Conservation (phyloP, 2,329 filamentous ascomycete species). For the Phyllosticta capitalensis region DNA sequence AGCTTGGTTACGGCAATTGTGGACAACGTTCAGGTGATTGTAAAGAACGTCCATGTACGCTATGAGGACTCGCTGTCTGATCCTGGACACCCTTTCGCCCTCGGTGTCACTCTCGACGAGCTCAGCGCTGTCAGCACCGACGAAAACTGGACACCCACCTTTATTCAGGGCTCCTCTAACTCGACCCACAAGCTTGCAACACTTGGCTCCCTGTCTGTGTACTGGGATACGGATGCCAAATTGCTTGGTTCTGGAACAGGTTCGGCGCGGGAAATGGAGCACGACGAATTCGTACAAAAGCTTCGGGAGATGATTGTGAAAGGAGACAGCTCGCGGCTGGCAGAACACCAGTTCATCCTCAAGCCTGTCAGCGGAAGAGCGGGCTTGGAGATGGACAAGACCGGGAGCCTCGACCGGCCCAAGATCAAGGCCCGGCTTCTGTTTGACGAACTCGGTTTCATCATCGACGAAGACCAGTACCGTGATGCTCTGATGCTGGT, state of each 20-base stretch:
- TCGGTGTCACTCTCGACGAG: constrained; percentile 86
- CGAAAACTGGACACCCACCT: constrained; percentile 87
- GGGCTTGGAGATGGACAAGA: constrained; percentile 91
- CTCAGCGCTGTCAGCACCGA: constrained; percentile 97
- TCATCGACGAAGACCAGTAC: constrained; percentile 97
- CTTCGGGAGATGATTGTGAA: constrained; percentile 75
- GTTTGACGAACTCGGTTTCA: constrained; percentile 95
- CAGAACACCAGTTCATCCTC: constrained; percentile 81
- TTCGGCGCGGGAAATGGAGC: constrained; percentile 52
- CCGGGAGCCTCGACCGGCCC: constrained; percentile 64
- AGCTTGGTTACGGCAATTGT: constrained; percentile 94
- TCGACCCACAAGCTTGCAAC: constrained; percentile 91
- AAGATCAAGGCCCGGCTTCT: constrained; percentile 85
- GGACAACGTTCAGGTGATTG: constrained; percentile 92
- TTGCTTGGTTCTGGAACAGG: constrained; percentile 77
- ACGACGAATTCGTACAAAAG: constrained; percentile 66
- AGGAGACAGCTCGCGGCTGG: constrained; percentile 47
- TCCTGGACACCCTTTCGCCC: constrained; percentile 87
- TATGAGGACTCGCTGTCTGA: constrained; percentile 97
- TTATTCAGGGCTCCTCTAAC: constrained; percentile 75
- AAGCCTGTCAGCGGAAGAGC: constrained; percentile 93
- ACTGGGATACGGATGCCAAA: constrained; percentile 93
- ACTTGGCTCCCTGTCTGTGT: constrained; percentile 79
- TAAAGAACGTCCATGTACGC: constrained; percentile 97
- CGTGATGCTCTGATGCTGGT: constrained; percentile 96